Conservation (phyloP, 768 basidiomycete genomes). For the Auriscalpium orientale region DNA sequence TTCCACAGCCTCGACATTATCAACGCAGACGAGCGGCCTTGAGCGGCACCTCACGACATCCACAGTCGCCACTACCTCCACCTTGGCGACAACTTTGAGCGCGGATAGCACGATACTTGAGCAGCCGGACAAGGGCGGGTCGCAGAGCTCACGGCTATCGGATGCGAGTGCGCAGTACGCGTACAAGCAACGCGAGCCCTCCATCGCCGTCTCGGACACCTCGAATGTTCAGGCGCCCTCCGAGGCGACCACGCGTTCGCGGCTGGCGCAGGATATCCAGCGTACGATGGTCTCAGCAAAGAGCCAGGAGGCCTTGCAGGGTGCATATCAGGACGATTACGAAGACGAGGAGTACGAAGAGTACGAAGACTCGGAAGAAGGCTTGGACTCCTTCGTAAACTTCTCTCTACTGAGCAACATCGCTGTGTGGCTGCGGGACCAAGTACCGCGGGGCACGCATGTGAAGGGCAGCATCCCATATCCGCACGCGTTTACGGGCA, state of each 20-base stretch:
- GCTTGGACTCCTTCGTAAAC: constrained; percentile 77
- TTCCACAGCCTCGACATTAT: constrained; percentile 8
- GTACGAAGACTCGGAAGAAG: constrained; percentile 39
- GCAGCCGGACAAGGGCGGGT: not conserved
- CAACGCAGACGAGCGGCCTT: constrained; percentile 3
- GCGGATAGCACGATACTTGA: not conserved
- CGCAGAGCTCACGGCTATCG: not conserved
- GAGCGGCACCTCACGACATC: constrained; percentile 13
- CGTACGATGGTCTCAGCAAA: constrained; percentile 22
- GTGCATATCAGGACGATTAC: constrained; percentile 35
- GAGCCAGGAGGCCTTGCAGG: constrained; percentile 23
- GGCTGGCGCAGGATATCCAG: constrained; percentile 11
- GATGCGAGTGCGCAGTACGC: not conserved
- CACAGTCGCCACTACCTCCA: constrained; percentile 8
- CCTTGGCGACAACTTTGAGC: constrained; percentile 4
- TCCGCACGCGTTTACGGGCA: constrained; percentile 86
- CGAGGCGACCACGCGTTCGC: constrained; percentile 10
- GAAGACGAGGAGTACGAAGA: constrained; percentile 45
- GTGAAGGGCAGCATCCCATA: constrained; percentile 93
- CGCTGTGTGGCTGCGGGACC: constrained; percentile 83
- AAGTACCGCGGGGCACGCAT: constrained; percentile 79
- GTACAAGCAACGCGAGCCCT: not conserved
- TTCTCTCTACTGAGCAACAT: constrained; percentile 83
- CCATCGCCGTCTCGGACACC: not conserved
- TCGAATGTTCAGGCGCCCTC: not conserved